phyloP scores from a whole-genome alignment of 2,329 filamentous ascomycete genomes.

The Mycocentrospora acerina region DNA sequence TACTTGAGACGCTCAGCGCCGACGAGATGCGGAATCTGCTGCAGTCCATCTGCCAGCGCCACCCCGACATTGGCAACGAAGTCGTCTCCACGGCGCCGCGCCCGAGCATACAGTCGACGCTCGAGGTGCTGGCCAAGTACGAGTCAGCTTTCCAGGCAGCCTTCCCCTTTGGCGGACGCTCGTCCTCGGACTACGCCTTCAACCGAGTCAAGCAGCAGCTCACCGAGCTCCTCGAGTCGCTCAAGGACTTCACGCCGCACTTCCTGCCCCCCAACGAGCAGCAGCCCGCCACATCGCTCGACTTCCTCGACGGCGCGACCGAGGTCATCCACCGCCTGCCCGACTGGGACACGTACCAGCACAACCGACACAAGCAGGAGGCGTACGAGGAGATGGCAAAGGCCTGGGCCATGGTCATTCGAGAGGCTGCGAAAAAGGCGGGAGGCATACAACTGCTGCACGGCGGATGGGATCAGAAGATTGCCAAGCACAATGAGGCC shows the following conservation, averaged over 20 bases:
- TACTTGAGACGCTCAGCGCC: constrained; percentile 91
- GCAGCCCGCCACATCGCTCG: constrained; percentile 79
- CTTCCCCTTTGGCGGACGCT: constrained; percentile 81
- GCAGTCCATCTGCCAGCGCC: constrained; percentile 87
- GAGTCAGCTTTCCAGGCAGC: constrained; percentile 74
- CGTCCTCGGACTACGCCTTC: constrained; percentile 89
- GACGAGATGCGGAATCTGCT: constrained; percentile 81
- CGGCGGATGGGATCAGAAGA: constrained; percentile 86
- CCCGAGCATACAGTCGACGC: constrained; percentile 78
- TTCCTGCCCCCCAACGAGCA: constrained; percentile 90
- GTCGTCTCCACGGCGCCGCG: constrained; percentile 81
- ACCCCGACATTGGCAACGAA: constrained; percentile 82
- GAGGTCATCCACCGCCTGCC: constrained; percentile 87
- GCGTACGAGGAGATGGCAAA: constrained; percentile 95
- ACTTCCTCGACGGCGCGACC: constrained; percentile 87
- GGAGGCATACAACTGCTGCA: constrained; percentile 85
- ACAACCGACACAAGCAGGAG: constrained; percentile 90
- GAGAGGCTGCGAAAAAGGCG: constrained; percentile 85
- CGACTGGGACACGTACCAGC: constrained; percentile 83
- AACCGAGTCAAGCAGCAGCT: constrained; percentile 85
- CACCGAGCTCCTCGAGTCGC: constrained; percentile 77
- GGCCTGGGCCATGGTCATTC: constrained; percentile 89
- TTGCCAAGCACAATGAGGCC: constrained; percentile 83
- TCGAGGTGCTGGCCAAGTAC: constrained; percentile 80
- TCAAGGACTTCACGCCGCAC: constrained; percentile 92